These are phyloP conservation scores for Chaetomiaceae sp. DNA, from an alignment of 2,329 filamentous ascomycete genomes.

Conservation along the genomic window DNA sequence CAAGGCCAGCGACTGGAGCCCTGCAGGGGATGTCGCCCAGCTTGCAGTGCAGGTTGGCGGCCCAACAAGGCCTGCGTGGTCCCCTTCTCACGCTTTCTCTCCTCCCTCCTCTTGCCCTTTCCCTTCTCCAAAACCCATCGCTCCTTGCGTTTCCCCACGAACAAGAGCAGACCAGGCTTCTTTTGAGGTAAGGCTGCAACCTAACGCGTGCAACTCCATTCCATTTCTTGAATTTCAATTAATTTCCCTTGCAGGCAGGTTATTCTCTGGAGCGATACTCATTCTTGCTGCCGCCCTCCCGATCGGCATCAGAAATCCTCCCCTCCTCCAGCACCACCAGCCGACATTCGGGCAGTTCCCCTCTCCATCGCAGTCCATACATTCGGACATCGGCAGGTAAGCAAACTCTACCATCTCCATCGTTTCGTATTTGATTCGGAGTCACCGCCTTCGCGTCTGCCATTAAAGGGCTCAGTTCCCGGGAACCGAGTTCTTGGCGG, in stretches of 20 bases:
- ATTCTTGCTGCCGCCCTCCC: conserved; percentile 12
- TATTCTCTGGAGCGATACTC: conserved; percentile 6
- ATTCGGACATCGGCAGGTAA: conserved; percentile 8
- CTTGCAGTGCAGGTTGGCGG: neutral
- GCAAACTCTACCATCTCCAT: neutral
- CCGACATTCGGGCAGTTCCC: neutral
- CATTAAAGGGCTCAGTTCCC: conserved; percentile 10
- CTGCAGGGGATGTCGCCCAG: conserved; percentile 4
- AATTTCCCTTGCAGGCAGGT: conserved; percentile 5
- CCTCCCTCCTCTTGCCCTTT: conserved; percentile 4
- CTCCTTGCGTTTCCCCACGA: conserved; percentile 9
- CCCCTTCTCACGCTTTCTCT: conserved; percentile 15
- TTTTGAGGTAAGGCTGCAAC: conserved; percentile 16
- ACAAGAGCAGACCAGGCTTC: conserved; percentile 12
- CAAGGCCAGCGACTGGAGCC: conserved; percentile 10
- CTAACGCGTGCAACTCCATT: neutral
- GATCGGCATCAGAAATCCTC: conserved; percentile 12
- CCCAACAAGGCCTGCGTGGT: conserved; percentile 7
- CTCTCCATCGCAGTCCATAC: neutral
- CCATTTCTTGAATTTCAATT: conserved; percentile 4
- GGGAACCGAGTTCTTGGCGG: conserved; percentile 8
- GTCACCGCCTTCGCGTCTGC: neutral
- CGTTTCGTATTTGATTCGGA: neutral
- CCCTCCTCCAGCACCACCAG: neutral
- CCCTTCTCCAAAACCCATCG: conserved; percentile 12